Evolutionary conservation across 495 filamentous ascomycete genomes (phyloP), one percentile per base, ranked within the genome.

Genomic region (Xylaria intraflava): DNA sequence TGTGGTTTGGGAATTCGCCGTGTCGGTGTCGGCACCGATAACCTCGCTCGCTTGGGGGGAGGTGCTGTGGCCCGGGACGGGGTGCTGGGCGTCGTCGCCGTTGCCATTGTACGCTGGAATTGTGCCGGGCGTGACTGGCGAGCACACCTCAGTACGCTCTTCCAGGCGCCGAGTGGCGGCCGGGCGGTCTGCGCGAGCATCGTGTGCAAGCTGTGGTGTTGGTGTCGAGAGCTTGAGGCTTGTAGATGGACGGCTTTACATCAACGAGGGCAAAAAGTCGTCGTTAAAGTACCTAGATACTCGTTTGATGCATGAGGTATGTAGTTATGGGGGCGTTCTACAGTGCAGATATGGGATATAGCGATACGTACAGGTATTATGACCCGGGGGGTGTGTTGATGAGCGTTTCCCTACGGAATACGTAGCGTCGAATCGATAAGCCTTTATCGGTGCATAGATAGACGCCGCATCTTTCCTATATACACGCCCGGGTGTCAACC

Each of bases 101-200:
- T 71, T 36, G 68, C 63, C 59, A 73, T 65, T 35, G 64, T 55
- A 29, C 70, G 65, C 50, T 49, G 57, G 40, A 64, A 58, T 44
- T 61, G 57, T 47, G 46, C 42, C 17, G 72, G 54, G 16, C 71
- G 69, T 46, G 76, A 70, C 48, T 75, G 69, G 43, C 75, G 58
- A 43, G 66, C 65, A 51, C 70, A 65, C 42, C 78, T 75, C 10
- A 83, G 61, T 55, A 79, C 65, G 20, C 79, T 72, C 70, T 83
- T 83, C 69, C 84, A 80, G 72, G 81, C 82, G 79, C 78, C 77
- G 74, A 86, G 71, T 53, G 79, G 85, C 82, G 82, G 82, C 67
- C 82, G 65, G 50, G 78, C 69, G 56, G 72, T 71, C 55, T 78
- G 65, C 47, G 69, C 72, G 65, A 84, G 83, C 85, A 88, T 88